Evolutionary conservation across 495 filamentous ascomycete species (phyloP).

Genomic region (Trypethelium eluteriae): DNA sequence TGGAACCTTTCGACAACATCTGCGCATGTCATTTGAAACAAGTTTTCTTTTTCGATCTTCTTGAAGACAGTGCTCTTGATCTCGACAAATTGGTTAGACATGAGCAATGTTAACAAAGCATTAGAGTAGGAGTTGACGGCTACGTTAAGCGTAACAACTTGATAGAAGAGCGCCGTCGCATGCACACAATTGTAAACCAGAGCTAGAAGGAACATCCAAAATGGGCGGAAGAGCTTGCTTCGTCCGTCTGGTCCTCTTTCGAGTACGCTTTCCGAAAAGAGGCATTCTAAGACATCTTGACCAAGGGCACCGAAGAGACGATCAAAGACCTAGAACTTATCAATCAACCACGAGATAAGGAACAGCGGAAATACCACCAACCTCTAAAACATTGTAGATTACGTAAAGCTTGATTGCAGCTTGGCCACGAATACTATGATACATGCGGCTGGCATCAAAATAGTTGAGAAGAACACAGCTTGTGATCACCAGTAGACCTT

Average conservation of each 20-base stretch:
- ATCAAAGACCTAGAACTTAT: slow-evolving; percentile 53
- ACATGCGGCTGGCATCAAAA: slow-evolving; percentile 95
- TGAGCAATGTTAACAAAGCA: slow-evolving; percentile 77
- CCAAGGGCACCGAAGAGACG: slow-evolving; percentile 82
- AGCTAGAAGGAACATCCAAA: slow-evolving; percentile 83
- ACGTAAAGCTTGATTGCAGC: slow-evolving; percentile 97
- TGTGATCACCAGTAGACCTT: slow-evolving; percentile 73
- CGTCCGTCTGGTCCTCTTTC: slow-evolving; percentile 80
- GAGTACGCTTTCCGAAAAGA: slow-evolving; percentile 86
- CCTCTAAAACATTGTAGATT: slow-evolving; percentile 94
- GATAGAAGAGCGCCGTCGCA: slow-evolving; percentile 82
- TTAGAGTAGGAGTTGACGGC: slow-evolving; percentile 99
- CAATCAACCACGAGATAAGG: background rate
- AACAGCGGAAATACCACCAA: slow-evolving; percentile 20
- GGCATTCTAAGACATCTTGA: slow-evolving; percentile 91
- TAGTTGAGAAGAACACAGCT: slow-evolving; percentile 82
- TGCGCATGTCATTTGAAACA: slow-evolving; percentile 92
- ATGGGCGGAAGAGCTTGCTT: slow-evolving; percentile 83
- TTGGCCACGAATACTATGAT: slow-evolving; percentile 93
- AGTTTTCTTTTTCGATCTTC: slow-evolving; percentile 93
- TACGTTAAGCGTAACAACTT: slow-evolving; percentile 94
- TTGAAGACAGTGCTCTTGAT: slow-evolving; percentile 98
- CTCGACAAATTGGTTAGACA: slow-evolving; percentile 96
- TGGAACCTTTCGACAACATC: slow-evolving; percentile 97
- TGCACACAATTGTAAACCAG: slow-evolving; percentile 83